Evolutionary conservation across 176 grass and related monocot genomes (phyloP).

Genomic region (Miscanthus lutarioriparius): DNA sequence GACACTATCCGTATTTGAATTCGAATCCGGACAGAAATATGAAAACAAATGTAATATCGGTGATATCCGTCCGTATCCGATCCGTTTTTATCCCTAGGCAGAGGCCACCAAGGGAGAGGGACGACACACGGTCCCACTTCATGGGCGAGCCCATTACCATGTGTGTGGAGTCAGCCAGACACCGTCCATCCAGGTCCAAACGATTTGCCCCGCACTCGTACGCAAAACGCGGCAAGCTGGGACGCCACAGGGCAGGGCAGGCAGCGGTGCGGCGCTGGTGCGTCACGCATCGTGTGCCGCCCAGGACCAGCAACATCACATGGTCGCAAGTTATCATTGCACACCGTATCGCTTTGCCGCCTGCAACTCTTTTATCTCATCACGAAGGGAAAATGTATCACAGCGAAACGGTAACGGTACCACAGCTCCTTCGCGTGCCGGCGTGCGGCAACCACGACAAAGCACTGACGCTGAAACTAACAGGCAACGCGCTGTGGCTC

Average conservation of each 20-base stretch:
- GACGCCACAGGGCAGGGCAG: not conserved
- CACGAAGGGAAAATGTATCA: not conserved
- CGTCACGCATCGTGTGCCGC: constrained; percentile 16
- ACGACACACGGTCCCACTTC: constrained; percentile 2
- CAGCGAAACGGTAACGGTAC: not conserved
- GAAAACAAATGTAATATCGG: no score
- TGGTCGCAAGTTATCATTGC: constrained; percentile 1
- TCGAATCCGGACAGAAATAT: no score
- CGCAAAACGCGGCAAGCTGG: not conserved
- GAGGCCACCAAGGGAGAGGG: not conserved
- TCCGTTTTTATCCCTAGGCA: no score
- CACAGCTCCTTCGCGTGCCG: not conserved
- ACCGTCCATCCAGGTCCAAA: constrained; percentile 2
- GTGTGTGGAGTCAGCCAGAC: not conserved
- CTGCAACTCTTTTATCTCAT: not conserved
- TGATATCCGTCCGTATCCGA: no score
- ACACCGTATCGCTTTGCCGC: not conserved
- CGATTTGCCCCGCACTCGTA: not conserved
- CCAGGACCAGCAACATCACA: constrained; percentile 26
- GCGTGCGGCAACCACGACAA: not conserved
- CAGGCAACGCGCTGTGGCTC: not conserved
- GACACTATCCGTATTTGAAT: no score
- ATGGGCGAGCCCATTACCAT: not conserved
- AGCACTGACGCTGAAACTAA: not conserved
- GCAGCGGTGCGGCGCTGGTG: not conserved